Percentiles rank a stretch among this genome's conserved stretches.
phyloP scores from a whole-genome alignment of 2,329 filamentous ascomycete genomes.

The Sporothrix mexicana region DNA sequence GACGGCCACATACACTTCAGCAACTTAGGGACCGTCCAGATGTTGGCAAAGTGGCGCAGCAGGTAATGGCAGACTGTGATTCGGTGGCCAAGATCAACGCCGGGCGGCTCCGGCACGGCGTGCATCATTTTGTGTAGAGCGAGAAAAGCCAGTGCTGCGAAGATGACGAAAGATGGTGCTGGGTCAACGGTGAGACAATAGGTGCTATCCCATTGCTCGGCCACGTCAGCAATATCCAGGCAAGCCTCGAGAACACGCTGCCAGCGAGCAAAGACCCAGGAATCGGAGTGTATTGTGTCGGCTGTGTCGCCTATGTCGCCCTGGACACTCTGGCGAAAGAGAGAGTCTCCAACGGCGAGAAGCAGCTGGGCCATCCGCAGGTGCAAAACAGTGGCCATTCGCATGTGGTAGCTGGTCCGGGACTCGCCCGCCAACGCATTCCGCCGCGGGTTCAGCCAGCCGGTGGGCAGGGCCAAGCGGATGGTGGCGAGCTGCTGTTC shows the following conservation, averaged over 20 bases:
- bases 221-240: conserved; percentile 10
- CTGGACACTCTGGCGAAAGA: not conserved
- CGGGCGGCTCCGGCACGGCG: not conserved
- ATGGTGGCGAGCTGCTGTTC: not conserved
- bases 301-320: not conserved
- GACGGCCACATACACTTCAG: not conserved
- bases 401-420: not conserved
- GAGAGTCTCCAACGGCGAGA: not conserved
- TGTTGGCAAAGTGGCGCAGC: not conserved
- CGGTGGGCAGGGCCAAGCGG: conserved; percentile 5
- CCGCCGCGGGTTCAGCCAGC: conserved; percentile 9
- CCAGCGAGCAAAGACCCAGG: not conserved
- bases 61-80: not conserved
- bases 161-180: not conserved
- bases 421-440: conserved; percentile 10
- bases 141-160: not conserved
- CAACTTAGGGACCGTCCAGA: conserved; percentile 2
- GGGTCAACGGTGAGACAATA: conserved; percentile 13
- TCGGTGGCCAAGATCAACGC: not conserved
- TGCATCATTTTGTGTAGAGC: not conserved
- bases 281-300: not conserved
- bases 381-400: not conserved
- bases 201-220: conserved; percentile 9
- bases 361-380: conserved; percentile 7
- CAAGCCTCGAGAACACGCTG: conserved; percentile 15